Base-by-base conservation (phyloP, 2,329 filamentous ascomycete genomes). In the Aureobasidium vineae region DNA sequence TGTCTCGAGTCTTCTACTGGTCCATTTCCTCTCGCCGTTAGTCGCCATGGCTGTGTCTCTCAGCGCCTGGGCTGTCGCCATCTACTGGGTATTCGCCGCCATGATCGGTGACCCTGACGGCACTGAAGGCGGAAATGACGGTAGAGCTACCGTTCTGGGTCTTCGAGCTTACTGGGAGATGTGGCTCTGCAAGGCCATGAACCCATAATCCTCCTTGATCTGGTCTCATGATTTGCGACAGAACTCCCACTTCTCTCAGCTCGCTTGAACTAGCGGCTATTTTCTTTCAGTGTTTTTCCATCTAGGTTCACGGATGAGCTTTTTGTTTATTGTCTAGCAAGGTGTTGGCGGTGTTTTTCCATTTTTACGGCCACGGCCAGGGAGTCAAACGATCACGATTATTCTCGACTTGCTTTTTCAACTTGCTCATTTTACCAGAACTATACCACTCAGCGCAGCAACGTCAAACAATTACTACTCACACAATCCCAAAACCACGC, bases 51-150 rank as follows among this genome's bases (percentile, higher is more conserved):
- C 81, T 43, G 78, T 87, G 54, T 80, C 85, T 23, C 73, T 86
- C 16, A 82, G 83, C 1, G 80, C 83, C 6, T 88, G 85, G 85
- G 82, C 84, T 0, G 80, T 85, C 0, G 85, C 84, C 1, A 82
- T 80, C 23, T 88, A 88, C 76, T 88, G 86, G 86, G 76, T 86
- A 61, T 86, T 86, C 71, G 80, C 84, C 28, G 81, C 82, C 71
- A 83, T 88, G 13, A 77, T 88, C 57, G 86, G 86, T 5, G 86
- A 88, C 74, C 86, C 86, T 36, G 85, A 86, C 65, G 81, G 83
- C 31, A 79, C 78, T 68, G 84, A 85, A 71, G 80, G 80, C 67
- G 82, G 82, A 69, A 86, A 88, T 68, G 86, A 88, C 70, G 86
- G 86, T 15, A 79, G 82, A 63, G 84, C 85, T 26, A 83, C 85